These are phyloP conservation scores for Nyssa sinensis DNA, from an alignment of 148 eudicot species.

Conservation along the genomic window DNA sequence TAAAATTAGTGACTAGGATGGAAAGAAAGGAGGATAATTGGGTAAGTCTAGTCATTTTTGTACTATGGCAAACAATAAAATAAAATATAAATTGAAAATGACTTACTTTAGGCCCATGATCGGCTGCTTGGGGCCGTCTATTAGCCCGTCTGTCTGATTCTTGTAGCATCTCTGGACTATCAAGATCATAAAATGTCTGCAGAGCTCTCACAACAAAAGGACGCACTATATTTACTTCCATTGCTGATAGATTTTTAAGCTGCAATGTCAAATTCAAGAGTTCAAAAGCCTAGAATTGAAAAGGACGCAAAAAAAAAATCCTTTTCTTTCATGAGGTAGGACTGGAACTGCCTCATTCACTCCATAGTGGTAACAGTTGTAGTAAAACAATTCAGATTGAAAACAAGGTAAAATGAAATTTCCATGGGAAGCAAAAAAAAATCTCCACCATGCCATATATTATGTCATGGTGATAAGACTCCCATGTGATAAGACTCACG, in stretches of 20 bases:
- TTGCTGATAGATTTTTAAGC: conserved; percentile 86
- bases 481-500: too few relatives aligned
- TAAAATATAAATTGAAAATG: background rate
- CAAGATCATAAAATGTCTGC: conserved; percentile 80
- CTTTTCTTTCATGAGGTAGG: background rate
- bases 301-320: background rate
- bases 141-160: conserved; percentile 50
- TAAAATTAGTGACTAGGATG: background rate
- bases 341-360: background rate
- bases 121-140: conserved; percentile 50
- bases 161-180: conserved; percentile 78
- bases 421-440: too few relatives aligned
- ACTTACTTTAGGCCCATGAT: conserved; percentile 92
- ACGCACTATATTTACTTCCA: conserved; percentile 95
- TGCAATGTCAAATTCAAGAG: conserved; percentile 35
- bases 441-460: too few relatives aligned
- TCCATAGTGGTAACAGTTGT: background rate
- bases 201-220: conserved; percentile 85
- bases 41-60: background rate
- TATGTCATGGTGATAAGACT: too few relatives aligned
- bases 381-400: background rate
- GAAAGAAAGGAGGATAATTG: too few relatives aligned
- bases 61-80: background rate
- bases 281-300: conserved; percentile 1
- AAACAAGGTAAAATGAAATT: background rate